Evolutionary conservation across 2,329 filamentous ascomycete genomes (phyloP), one percentile per base, ranked within the genome.

Genomic region (Fusarium sp.): DNA sequence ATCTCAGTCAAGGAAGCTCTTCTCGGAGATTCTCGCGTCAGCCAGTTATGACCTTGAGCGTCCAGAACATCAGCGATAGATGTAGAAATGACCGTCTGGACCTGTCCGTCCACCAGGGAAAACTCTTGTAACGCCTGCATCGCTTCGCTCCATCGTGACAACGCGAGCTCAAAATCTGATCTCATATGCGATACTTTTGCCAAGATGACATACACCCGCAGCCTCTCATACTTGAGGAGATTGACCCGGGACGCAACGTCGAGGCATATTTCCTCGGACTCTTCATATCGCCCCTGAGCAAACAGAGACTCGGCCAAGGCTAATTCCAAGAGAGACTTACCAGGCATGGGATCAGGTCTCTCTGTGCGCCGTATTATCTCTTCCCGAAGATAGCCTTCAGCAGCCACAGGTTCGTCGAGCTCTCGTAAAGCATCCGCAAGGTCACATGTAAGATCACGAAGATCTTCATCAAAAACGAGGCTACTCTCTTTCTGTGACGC

Each of bases 81-180:
- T 6, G 58, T 64, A 12, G 63, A 64, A 38, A 65, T 64, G 5
- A 65, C 60, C 15, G 50, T 53, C 7, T 63, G 60, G 12, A 66
- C 62, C 29, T 63, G 59, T 22, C 63, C 63, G 28, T 65, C 61
- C 6, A 66, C 50, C 6, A 65, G 40, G 11, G 53, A 54, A 46
- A 66, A 65, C 15, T 60, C 64, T n/a, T 66, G 62, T 24, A 65
- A 36, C 32, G 63, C 58, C 15, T 66, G 58, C 63, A 65, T 64
- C 10, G 63, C 63, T 29, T 65, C 63, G 29, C 63, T 65, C 63
- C 63, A 65, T 32, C 46, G 49, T n/a, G 63, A 64, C 5, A 65
- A 40, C 22, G 63, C 63, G 29, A 50, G 36, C 24, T 67, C 63
- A 13, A 52, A 44, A 15, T 65, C 63, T 22, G 53, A 66, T 49